phyloP scores from a whole-genome alignment of 805 yeast genomes.

The Barnettozyma wickerhamii region DNA sequence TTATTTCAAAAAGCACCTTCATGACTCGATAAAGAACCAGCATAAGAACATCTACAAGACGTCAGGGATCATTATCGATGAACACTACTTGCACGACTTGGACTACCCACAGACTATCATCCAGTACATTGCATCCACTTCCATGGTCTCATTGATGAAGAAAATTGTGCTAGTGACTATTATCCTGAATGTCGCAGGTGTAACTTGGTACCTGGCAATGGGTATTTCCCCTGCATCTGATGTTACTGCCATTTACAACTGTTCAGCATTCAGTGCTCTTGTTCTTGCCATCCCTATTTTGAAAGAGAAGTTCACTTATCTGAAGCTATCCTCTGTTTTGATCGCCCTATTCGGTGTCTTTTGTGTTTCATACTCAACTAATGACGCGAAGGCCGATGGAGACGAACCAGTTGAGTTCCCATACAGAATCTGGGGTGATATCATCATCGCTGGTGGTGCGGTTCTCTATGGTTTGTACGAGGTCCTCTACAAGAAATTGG shows the following conservation, averaged over 20 bases:
- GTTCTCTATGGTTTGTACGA: constrained; percentile 78
- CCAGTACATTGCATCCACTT: constrained; percentile 11
- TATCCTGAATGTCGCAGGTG: constrained; percentile 70
- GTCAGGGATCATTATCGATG: constrained; percentile 18
- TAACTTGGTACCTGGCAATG: constrained; percentile 85
- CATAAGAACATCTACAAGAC: constrained; percentile 38
- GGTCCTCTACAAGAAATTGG: constrained; percentile 69
- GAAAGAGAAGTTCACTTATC: constrained; percentile 57
- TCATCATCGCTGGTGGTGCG: constrained; percentile 70
- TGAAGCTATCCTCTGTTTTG: constrained; percentile 63
- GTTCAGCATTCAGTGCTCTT: constrained; percentile 86
- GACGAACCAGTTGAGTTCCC: constrained; percentile 39
- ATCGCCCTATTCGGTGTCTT: constrained; percentile 74
- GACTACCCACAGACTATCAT: constrained; percentile 14
- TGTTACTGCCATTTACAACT: constrained; percentile 86
- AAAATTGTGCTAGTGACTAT: constrained; percentile 43
- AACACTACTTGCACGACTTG: constrained; percentile 12
- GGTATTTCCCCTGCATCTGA: constrained; percentile 76
- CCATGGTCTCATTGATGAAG: constrained; percentile 36
- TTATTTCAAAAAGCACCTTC: constrained; percentile 22
- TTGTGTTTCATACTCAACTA: constrained; percentile 64
- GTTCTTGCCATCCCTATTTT: constrained; percentile 76
- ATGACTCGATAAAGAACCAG: constrained; percentile 37
- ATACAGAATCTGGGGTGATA: constrained; percentile 61
- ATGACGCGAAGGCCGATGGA: constrained; percentile 18